Evolutionary conservation across 2,329 filamentous ascomycete genomes (phyloP).

Genomic region (Lecanicillium sp.): DNA sequence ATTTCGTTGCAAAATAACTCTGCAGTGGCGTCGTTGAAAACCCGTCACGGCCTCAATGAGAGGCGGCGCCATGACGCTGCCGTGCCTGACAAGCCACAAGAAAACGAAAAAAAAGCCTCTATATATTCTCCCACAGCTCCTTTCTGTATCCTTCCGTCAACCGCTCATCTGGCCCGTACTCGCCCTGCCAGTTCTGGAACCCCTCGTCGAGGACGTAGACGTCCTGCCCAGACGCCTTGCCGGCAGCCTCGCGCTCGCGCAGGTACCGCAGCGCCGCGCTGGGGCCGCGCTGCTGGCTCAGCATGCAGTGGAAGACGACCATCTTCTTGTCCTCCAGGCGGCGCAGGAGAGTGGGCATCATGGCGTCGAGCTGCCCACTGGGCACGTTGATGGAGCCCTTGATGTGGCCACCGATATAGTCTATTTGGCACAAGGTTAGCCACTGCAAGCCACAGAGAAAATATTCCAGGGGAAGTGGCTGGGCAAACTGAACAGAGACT

Average conservation of each 20-base stretch:
- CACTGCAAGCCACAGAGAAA: too few relatives aligned
- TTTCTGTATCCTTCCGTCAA: conserved; percentile 80
- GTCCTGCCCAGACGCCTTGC: conserved; percentile 47
- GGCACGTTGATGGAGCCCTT: conserved; percentile 70
- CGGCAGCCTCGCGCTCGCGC: conserved; percentile 55
- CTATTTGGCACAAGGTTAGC: conserved; percentile 35
- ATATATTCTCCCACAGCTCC: conserved; percentile 71
- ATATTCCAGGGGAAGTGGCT: too few relatives aligned
- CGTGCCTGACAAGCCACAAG: too few relatives aligned
- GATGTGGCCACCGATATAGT: conserved; percentile 90
- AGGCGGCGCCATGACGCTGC: too few relatives aligned
- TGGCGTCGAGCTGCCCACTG: conserved; percentile 63
- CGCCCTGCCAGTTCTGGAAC: conserved; percentile 85
- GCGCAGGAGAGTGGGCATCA: conserved; percentile 76
- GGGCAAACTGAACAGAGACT: too few relatives aligned
- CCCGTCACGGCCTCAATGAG: too few relatives aligned
- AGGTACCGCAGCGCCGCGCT: conserved; percentile 76
- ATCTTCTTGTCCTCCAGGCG: conserved; percentile 69
- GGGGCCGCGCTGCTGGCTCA: conserved; percentile 87
- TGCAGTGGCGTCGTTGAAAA: too few relatives aligned
- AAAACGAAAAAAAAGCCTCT: too few relatives aligned
- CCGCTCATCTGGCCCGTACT: conserved; percentile 67
- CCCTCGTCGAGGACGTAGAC: conserved; percentile 79
- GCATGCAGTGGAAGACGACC: conserved; percentile 90
- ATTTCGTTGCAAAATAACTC: too few relatives aligned